A percentile compares a stretch with the other conserved stretches of the same genome.
Conservation (phyloP, 345 rosid genomes). For the Salix caprea region DNA sequence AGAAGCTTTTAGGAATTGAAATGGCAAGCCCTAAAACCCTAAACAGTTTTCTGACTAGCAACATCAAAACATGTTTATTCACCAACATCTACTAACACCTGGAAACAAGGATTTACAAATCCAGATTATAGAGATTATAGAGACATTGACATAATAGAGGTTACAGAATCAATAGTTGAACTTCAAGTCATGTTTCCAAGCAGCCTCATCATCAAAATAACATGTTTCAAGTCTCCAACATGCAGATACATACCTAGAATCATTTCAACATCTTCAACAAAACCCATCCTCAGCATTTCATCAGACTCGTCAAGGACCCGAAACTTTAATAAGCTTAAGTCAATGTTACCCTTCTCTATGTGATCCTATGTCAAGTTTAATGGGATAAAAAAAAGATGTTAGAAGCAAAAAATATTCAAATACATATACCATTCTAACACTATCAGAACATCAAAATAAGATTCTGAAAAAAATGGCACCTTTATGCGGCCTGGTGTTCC, state of each 20-base stretch:
- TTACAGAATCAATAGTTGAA: background rate
- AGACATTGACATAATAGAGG: background rate
- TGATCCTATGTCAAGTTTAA: constrained; percentile 56
- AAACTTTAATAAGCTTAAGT: constrained; percentile 60
- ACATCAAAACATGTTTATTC: background rate
- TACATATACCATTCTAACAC: background rate
- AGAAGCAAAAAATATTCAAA: background rate
- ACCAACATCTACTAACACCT: background rate
- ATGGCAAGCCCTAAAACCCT: too few species aligned
- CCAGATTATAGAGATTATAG: background rate
- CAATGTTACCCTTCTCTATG: constrained; percentile 65
- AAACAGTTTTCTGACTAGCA: background rate
- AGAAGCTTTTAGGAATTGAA: background rate
- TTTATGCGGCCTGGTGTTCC: constrained; percentile 97
- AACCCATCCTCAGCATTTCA: constrained; percentile 98
- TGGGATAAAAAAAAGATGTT: background rate
- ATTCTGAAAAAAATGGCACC: constrained; percentile 32
- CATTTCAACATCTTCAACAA: constrained; percentile 93
- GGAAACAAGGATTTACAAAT: background rate
- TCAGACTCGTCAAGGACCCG: constrained; percentile 99
- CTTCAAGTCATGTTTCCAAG: background rate
- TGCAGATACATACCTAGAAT: constrained; percentile 59
- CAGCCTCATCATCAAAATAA: background rate
- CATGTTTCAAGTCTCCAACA: background rate
- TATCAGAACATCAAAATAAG: background rate